Conservation (phyloP, 257 asterid genomes). For the Verbascum thapsus region DNA sequence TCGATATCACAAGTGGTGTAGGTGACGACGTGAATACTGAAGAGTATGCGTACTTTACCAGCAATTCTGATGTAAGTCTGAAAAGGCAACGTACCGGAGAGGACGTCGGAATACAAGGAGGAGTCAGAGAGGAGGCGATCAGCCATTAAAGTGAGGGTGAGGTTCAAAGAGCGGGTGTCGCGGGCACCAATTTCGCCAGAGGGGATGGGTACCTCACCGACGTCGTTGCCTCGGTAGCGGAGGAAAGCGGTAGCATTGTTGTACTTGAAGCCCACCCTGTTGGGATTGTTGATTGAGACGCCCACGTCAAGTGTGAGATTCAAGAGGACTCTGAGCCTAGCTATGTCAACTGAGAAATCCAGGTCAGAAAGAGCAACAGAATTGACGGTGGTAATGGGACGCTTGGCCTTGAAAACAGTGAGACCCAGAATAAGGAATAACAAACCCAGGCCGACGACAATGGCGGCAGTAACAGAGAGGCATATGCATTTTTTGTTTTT, state of each 20-base stretch:
- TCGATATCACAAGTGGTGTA: constrained; percentile 59
- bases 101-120: constrained; percentile 46
- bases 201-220: constrained; percentile 68
- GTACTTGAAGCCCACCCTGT: constrained; percentile 68
- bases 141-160: constrained; percentile 64
- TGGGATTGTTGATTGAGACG: constrained; percentile 60
- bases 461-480: constrained; percentile 33
- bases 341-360: constrained; percentile 41
- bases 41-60: constrained; percentile 59
- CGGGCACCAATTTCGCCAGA: constrained; percentile 61
- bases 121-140: constrained; percentile 63
- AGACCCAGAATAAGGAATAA: constrained; percentile 59
- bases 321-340: constrained; percentile 38
- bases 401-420: constrained; percentile 75
- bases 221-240: constrained; percentile 52
- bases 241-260: constrained; percentile 45
- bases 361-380: constrained; percentile 50
- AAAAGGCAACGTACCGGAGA: constrained; percentile 61
- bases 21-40: constrained; percentile 53
- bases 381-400: constrained; percentile 50
- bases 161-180: constrained; percentile 47
- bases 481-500: constrained; percentile 34
- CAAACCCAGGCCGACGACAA: constrained; percentile 38
- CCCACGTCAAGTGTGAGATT: constrained; percentile 53
- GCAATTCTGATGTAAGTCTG: constrained; percentile 55